Evolutionary conservation across 1,139 yeast species (phyloP), one percentile per base, ranked within the genome.

Genomic region (Suzukiozyma palmioleophila): DNA sequence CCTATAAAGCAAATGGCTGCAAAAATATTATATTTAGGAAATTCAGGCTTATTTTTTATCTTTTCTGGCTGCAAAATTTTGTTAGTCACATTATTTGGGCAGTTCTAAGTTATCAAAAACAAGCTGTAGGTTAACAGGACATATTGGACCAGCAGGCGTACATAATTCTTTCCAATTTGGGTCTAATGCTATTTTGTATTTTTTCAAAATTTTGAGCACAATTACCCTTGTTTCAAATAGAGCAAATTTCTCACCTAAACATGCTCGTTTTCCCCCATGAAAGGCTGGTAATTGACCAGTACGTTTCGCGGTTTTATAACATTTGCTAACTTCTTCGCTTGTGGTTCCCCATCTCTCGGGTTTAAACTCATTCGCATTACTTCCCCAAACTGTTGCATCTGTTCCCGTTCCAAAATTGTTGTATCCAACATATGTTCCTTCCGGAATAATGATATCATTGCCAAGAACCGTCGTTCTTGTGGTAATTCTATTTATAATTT

Each of bases 221-320:
- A 73, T 60, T 10, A 65, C 53, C 47, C 70, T 69, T 31, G 68
- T 58, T 47, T 77, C 78, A 34, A 57, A 51, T 9, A 79, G 57
- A 2, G 84, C 84, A 53, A 75, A 68, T 45, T 74, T 74, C 47
- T 79, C 84, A 4, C 85, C 85, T 26, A 79, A 54, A 52, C 85
- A 79, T 0, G 84, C 83, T 36, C 85, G 58, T 45, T 64, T 73
- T 10, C 83, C 70, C 6, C 85, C 85, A 51, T 79, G 84, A 48
- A 79, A 79, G 0, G 82, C 73, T 5, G 80, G 73, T 30, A 79
- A 53, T 8, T 60, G 61, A 9, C 75, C 67, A 15, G 53, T 56
- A 37, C 75, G 62, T 52, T 79, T 79, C 7, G 77, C 66, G 5
- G 43, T 45, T 18, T 63, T 56, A 60, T 74, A 79, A 12, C 54